Base-by-base conservation (phyloP, 148 eudicot genomes). In the Heliosperma pusillum region DNA sequence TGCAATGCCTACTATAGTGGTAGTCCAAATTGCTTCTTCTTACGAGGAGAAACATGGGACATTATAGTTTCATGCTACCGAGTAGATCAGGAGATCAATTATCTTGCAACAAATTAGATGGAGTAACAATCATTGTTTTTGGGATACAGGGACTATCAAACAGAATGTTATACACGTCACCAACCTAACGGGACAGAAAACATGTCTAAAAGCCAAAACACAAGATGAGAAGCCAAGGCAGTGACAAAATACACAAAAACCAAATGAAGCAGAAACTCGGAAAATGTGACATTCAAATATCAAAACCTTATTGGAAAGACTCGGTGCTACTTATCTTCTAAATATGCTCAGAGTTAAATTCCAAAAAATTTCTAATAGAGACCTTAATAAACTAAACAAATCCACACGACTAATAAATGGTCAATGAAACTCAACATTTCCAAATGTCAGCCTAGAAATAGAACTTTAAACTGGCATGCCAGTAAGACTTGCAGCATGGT, bases 121-220 rank as follows among this genome's bases (percentile, higher is more conserved):
- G n/a, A n/a, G n/a, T n/a, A n/a, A n/a, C 25, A 22, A 21, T 60
- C 29, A 60, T 24, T 24, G 27, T 60, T 60, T 60, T 60, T 22
- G 64, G 64, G 65, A 60, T 22, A 20, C 11, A 20, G 26, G 24
- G 64, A 22, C 7, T 63, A 29, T 27, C 67, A 27, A 27, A 27
- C 55, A n/a, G 40, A 63, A 29, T 16, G 15, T 63, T 26, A 63
- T 63, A 17, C 20, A 63, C 20, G 30, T 63, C 16, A 7, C 10
- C 6, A 27, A 27, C 40, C 9, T 63, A 63, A 15, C 5, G 2
- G 67, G 15, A 15, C 17, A 27, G 20, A 60, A 13, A 63, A 10
- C n/a, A 27, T 5, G 67, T 63, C n/a, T 27, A 21, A 59, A 59
- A 59, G 63, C 63, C 63, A 59, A n/a, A n/a, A n/a, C n/a, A n/a